Conservation (phyloP, 192 early-diverging fungal genomes). For the Lunasporangiospora selenospora region DNA sequence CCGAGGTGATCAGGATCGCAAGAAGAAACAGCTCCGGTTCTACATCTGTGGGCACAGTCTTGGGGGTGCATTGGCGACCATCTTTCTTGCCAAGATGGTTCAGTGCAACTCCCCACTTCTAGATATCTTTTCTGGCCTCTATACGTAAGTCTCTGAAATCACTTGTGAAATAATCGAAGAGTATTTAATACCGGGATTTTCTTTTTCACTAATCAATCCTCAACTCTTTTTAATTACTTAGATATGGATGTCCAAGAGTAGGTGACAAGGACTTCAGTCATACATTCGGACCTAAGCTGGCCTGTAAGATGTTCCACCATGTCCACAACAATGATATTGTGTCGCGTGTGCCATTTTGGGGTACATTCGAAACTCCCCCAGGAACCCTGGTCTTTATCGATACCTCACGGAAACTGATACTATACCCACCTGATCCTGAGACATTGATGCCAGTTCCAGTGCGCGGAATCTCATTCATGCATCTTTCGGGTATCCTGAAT, state of each 20-base stretch:
- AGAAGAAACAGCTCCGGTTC: conserved; percentile 51
- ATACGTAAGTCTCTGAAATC: conserved; percentile 38
- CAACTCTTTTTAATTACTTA: neutral
- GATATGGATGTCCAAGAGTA: conserved; percentile 56
- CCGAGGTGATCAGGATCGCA: conserved; percentile 26
- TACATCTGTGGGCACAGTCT: conserved; percentile 63
- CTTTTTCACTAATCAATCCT: no score
- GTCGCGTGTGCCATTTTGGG: conserved; percentile 43
- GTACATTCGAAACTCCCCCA: conserved; percentile 55
- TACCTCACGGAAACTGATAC: conserved; percentile 47
- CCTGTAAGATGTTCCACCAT: conserved; percentile 64
- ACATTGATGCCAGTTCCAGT: conserved; percentile 57
- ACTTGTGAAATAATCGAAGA: no score
- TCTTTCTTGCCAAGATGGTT: conserved; percentile 61
- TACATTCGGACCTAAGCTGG: conserved; percentile 50
- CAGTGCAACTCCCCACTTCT: conserved; percentile 54
- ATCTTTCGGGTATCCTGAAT: conserved; percentile 61
- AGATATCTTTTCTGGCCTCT: conserved; percentile 58
- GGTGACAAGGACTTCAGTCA: conserved; percentile 59
- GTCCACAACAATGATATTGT: conserved; percentile 60
- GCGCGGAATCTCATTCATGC: conserved; percentile 57
- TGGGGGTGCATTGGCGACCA: conserved; percentile 56
- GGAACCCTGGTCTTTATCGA: conserved; percentile 64
- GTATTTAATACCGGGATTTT: no score
- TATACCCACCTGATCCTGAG: conserved; percentile 60